These are phyloP conservation scores for Leccinum subgranulosum DNA, from an alignment of 768 basidiomycete genomes.

Conservation along the genomic window DNA sequence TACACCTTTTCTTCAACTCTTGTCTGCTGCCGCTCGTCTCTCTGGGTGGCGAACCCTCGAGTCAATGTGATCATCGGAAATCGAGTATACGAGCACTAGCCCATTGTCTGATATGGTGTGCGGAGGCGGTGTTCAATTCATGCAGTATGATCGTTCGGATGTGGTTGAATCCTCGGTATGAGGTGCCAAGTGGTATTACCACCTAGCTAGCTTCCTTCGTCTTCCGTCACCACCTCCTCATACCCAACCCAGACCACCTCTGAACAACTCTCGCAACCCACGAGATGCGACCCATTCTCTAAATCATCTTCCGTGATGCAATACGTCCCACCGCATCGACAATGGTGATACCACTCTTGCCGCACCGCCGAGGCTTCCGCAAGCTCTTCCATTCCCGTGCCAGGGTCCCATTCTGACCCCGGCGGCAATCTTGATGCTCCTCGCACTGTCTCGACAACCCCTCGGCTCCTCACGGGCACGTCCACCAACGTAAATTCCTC, in stretches of 20 bases:
- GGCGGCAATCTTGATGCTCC: background rate
- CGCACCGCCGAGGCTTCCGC: constrained; percentile 25
- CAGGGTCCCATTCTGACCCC: background rate
- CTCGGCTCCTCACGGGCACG: background rate
- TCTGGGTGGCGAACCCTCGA: background rate
- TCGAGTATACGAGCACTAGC: background rate
- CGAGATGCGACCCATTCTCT: constrained; percentile 68
- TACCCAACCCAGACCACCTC: constrained; percentile 88
- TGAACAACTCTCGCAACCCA: constrained; percentile 74
- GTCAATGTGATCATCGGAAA: background rate
- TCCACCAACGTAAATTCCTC: constrained; percentile 52
- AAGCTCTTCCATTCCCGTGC: background rate
- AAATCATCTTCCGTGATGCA: constrained; percentile 54
- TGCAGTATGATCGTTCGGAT: too few relatives aligned
- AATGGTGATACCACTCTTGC: constrained; percentile 52
- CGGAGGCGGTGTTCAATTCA: too few relatives aligned
- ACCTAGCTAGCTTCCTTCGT: constrained; percentile 6
- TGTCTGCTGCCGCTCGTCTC: background rate
- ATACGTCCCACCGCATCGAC: constrained; percentile 75
- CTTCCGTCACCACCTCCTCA: constrained; percentile 49
- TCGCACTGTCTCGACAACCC: background rate
- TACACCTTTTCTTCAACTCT: too few relatives aligned
- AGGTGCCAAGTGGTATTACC: too few relatives aligned
- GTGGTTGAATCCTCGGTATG: too few relatives aligned
- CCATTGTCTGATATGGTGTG: too few relatives aligned